A percentile compares a stretch with the other conserved stretches of the same genome.
Conservation (phyloP, 768 basidiomycete genomes). For the Boletus vermiculosoides region DNA sequence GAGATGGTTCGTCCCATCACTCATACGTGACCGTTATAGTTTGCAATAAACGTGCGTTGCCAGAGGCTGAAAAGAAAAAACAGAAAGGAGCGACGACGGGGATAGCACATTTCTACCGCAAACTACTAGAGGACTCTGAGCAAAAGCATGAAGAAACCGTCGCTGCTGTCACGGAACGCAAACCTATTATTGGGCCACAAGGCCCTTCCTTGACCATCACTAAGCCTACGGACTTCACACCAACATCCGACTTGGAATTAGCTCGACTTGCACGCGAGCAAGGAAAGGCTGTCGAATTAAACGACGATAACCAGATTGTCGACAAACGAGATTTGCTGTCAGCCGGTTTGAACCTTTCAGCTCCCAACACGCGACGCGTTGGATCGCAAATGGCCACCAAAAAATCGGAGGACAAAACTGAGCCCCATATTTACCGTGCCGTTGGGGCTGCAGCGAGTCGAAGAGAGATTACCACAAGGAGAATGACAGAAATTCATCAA, state of each 20-base stretch:
- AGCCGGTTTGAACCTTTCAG: conserved; percentile 88
- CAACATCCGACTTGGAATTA: conserved; percentile 70
- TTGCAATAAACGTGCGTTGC: neutral
- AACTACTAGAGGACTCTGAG: conserved; percentile 75
- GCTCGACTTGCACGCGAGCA: conserved; percentile 65
- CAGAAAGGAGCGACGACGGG: conserved; percentile 63
- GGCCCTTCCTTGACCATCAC: conserved; percentile 67
- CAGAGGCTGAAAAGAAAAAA: conserved; percentile 58
- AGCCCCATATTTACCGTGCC: conserved; percentile 61
- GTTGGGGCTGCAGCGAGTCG: conserved; percentile 80
- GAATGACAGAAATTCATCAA: conserved; percentile 69
- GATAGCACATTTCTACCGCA: conserved; percentile 83
- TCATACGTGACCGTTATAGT: neutral
- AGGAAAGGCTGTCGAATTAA: conserved; percentile 87
- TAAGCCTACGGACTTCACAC: conserved; percentile 63
- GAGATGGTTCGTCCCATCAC: conserved; percentile 66
- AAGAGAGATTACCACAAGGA: conserved; percentile 80
- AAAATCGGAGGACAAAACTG: conserved; percentile 28
- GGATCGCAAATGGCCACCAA: conserved; percentile 40
- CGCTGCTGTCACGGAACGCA: conserved; percentile 58
- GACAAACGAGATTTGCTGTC: conserved; percentile 91
- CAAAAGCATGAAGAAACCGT: conserved; percentile 85
- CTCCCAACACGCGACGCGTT: conserved; percentile 75
- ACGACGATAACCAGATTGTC: conserved; percentile 96
- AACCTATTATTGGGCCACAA: conserved; percentile 60